Evolutionary conservation across 495 filamentous ascomycete species (phyloP).

Genomic region (Cercophora samala): DNA sequence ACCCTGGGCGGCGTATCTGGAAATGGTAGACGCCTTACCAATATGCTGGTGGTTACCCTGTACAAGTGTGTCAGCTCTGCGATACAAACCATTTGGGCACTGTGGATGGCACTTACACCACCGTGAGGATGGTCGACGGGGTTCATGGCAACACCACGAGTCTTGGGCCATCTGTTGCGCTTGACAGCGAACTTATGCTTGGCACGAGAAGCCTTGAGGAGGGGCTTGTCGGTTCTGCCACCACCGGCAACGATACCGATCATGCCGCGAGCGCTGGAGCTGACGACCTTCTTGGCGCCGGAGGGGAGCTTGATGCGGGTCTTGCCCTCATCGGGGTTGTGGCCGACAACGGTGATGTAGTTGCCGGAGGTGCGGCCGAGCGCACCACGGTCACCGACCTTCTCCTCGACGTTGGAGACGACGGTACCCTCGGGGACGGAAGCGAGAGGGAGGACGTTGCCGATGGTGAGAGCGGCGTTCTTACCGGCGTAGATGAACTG

Average conservation of each 20-base stretch:
- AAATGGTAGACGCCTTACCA: constrained; percentile 99
- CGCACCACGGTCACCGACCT: constrained; percentile 91
- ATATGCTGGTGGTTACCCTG: constrained; percentile 99
- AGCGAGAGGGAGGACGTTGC: constrained; percentile 91
- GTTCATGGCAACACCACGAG: constrained; percentile 99
- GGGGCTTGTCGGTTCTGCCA: constrained; percentile 98
- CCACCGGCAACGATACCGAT: constrained; percentile 99
- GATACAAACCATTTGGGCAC: neutral
- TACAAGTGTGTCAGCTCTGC: constrained; percentile 35
- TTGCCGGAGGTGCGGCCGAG: constrained; percentile 96
- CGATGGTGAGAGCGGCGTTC: constrained; percentile 90
- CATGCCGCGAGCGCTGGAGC: constrained; percentile 90
- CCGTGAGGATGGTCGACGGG: constrained; percentile 99
- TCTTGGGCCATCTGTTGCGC: constrained; percentile 99
- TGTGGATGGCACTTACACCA: constrained; percentile 48
- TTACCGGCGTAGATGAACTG: constrained; percentile 99
- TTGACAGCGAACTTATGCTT: constrained; percentile 99
- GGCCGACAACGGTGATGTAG: constrained; percentile 98
- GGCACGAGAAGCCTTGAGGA: constrained; percentile 96
- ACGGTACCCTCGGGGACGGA: constrained; percentile 98
- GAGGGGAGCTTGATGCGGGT: constrained; percentile 98
- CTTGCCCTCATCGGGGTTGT: constrained; percentile 99
- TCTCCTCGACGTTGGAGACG: constrained; percentile 98
- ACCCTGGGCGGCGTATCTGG: constrained; percentile 92
- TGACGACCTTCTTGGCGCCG: constrained; percentile 98